Base-by-base conservation (phyloP, 1,284 basidiomycete species). In the Moesziomyces sp. region DNA sequence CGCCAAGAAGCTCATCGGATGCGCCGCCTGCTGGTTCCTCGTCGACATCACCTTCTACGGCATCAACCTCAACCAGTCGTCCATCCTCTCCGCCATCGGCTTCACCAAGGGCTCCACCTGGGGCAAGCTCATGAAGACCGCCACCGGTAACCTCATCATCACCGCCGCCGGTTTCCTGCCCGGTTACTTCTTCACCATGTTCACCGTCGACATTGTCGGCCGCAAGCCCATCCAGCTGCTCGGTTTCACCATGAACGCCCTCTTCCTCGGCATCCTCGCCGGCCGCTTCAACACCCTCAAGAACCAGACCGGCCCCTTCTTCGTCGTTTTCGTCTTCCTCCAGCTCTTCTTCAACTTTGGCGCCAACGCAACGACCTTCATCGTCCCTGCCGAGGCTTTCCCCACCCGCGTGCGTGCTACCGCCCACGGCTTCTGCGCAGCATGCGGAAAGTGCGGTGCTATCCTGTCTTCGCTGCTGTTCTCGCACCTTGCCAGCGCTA, bases 321-420 rank as follows among this genome's bases (percentile, higher is more conserved):
- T 92, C 52, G 89, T 91, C 86, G 86, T 92, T 35, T 92, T 91
- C 86, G 92, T 91, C 83, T 85, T 92, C 26, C 87, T 90, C 68
- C 89, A 83, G 55, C 77, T 81, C 55, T 78, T 77, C 62, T 85
- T 85, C 76, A 85, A 84, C 72, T 80, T 69, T 21, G 92, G 92
- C 0, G 90, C 92, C 52, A 93, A 93, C 85, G 89, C 89, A 0
- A 93, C 92, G 0, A 94, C 92, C 3, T 94, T 88, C 78, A 82
- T 93, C 74, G 87, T 94, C 38, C 93, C 93, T 9, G 80, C 78
- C 48, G 79, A 94, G 84, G 89, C 87, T 28, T 94, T 93, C 90
- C 92, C 93, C 2, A 94, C 93, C 3, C 89, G 92, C 47, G 86
- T 87, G 58, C 85, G 87, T 64, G 85, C 86, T 23, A 86, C 86